These are phyloP conservation scores for Pseudogymnoascus sp. DNA, from an alignment of 2,329 filamentous ascomycete genomes.

Conservation along the genomic window DNA sequence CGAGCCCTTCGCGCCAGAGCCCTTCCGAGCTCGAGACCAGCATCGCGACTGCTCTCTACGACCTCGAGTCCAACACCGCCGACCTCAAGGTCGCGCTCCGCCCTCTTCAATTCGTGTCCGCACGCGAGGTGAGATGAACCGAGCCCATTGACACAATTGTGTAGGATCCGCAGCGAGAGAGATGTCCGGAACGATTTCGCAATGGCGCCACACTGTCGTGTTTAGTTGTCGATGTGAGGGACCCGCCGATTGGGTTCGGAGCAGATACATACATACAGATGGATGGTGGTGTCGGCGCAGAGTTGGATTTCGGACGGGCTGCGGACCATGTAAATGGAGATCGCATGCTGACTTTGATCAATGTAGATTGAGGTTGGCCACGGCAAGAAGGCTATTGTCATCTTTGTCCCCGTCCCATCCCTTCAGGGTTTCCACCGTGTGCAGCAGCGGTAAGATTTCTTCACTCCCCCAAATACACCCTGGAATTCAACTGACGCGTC, in stretches of 20 bases:
- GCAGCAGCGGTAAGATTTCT: conserved; percentile 84
- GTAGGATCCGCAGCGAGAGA: conserved; percentile 6
- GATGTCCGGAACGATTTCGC: conserved; percentile 9
- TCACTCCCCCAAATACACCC: background rate
- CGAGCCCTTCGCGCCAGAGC: conserved; percentile 92
- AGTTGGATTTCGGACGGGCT: conserved; percentile 64
- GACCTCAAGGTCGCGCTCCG: conserved; percentile 95
- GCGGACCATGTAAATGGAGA: conserved; percentile 70
- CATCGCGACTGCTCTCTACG: conserved; percentile 95
- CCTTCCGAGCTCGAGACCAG: conserved; percentile 95
- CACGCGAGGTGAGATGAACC: conserved; percentile 81
- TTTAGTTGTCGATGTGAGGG: conserved; percentile 6
- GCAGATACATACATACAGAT: conserved; percentile 8
- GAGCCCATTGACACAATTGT: conserved; percentile 1
- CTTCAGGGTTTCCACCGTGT: conserved; percentile 98
- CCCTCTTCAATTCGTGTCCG: conserved; percentile 97
- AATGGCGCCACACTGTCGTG: conserved; percentile 9
- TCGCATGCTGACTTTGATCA: conserved; percentile 66
- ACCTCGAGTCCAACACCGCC: conserved; percentile 98
- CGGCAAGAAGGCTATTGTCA: conserved; percentile 99
- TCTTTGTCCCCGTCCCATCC: conserved; percentile 99
- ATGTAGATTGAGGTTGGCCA: conserved; percentile 98
- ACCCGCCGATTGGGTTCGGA: conserved; percentile 5
- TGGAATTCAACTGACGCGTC: background rate
- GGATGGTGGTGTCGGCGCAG: conserved; percentile 24